phyloP scores from a whole-genome alignment of 305 asterid species.

The Rubia balearica region DNA sequence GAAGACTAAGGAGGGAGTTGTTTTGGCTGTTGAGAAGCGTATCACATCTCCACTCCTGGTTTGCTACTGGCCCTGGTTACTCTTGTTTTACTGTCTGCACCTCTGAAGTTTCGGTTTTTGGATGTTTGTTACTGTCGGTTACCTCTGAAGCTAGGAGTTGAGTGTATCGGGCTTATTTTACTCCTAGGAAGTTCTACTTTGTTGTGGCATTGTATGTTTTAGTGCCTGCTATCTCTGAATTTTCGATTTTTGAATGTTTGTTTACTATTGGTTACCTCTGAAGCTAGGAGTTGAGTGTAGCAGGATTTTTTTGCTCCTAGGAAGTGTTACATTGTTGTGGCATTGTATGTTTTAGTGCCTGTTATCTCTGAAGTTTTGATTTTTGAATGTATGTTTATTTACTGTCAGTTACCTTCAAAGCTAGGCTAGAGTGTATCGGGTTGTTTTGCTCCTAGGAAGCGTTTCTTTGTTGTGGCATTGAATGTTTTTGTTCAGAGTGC shows the following conservation, averaged over 20 bases:
- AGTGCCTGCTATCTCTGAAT: too few species aligned
- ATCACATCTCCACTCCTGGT: slow-evolving; percentile 84
- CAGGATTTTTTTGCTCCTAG: not conserved
- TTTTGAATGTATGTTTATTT: not conserved
- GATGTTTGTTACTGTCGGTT: not conserved
- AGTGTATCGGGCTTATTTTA: not conserved
- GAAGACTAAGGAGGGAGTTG: slow-evolving; percentile 86
- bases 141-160: not conserved
- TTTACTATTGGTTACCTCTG: not conserved
- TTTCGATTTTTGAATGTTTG: not conserved
- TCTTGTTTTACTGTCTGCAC: not conserved
- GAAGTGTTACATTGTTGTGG: not conserved
- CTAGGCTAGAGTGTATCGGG: not conserved
- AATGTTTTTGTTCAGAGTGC: not conserved
- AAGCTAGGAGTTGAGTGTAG: not conserved
- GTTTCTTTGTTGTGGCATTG: not conserved
- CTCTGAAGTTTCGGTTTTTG: not conserved
- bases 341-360: not conserved
- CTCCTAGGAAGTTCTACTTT: too few species aligned
- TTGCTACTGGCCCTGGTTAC: slow-evolving; percentile 9
- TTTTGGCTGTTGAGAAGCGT: slow-evolving; percentile 87
- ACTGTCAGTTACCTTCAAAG: not conserved
- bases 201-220: too few species aligned
- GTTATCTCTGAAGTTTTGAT: not conserved
- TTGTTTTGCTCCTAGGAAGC: not conserved